Evolutionary conservation across 225 moss, liverwort and hornwort genomes (phyloP).

Genomic region (Pseudoscleropodium purum): DNA sequence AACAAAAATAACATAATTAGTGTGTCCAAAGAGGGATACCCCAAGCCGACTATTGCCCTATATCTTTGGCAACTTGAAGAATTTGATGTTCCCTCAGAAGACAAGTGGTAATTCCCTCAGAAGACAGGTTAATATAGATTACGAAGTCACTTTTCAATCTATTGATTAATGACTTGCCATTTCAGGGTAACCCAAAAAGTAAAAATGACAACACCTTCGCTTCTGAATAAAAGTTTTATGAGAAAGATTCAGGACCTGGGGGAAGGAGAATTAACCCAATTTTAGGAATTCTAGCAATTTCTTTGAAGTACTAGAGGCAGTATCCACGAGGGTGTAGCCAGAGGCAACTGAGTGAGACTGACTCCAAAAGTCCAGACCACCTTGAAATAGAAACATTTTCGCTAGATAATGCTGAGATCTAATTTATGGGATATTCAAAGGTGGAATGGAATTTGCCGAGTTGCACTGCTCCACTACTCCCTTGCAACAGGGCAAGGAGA

Average conservation of each 20-base stretch:
- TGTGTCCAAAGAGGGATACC: too few species aligned
- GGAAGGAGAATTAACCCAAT: neutral
- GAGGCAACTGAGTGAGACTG: neutral
- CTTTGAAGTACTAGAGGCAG: neutral
- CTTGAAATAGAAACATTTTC: neutral
- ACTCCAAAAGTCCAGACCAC: neutral
- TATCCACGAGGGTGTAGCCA: neutral
- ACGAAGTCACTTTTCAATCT: neutral
- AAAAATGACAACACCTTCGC: neutral
- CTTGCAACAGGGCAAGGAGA: neutral
- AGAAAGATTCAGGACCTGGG: neutral
- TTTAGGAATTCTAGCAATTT: neutral
- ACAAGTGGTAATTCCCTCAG: too few species aligned
- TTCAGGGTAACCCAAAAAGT: neutral
- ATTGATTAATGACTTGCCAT: neutral
- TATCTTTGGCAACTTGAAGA: neutral
- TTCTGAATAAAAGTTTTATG: too few species aligned
- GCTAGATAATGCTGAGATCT: neutral
- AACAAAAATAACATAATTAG: too few species aligned
- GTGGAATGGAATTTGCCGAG: neutral
- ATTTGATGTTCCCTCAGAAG: neutral
- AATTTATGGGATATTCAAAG: neutral
- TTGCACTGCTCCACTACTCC: too few species aligned
- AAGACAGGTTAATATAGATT: neutral
- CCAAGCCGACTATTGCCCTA: too few species aligned